Percentiles rank a stretch among this genome's conserved stretches.
Evolutionary conservation across 148 eudicot genomes (phyloP).

Genomic region (Beta vulgaris): DNA sequence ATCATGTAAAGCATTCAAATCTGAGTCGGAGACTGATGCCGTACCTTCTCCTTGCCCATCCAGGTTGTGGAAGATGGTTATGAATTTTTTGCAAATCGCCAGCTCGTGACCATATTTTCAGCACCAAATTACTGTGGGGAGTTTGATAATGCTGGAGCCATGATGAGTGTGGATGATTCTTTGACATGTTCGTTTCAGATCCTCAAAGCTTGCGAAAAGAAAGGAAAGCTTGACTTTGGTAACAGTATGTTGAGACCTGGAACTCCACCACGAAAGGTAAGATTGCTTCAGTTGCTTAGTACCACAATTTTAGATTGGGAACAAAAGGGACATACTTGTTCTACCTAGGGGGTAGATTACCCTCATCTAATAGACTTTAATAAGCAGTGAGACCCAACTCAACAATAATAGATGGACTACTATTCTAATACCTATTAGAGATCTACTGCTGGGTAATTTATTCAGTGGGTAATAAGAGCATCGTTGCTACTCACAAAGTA

Average conservation of each 20-base stretch:
- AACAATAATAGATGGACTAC: too few relatives aligned
- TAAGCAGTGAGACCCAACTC: too few relatives aligned
- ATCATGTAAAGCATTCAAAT: neutral
- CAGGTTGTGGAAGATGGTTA: constrained; percentile 86
- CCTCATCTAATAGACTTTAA: too few relatives aligned
- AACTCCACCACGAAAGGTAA: constrained; percentile 75
- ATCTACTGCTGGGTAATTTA: too few relatives aligned
- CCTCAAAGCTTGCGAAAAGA: constrained; percentile 65
- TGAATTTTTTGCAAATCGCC: constrained; percentile 71
- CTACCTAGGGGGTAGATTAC: too few relatives aligned
- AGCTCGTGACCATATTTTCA: constrained; percentile 69
- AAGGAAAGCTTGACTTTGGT: constrained; percentile 59
- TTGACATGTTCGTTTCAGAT: constrained; percentile 79
- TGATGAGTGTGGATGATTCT: constrained; percentile 82
- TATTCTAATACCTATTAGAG: too few relatives aligned
- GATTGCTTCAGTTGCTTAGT: neutral
- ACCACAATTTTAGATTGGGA: neutral
- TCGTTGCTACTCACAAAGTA: too few relatives aligned
- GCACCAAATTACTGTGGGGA: constrained; percentile 85
- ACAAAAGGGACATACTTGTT: too few relatives aligned
- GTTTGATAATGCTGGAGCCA: constrained; percentile 80
- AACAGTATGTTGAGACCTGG: constrained; percentile 56
- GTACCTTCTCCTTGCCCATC: neutral
- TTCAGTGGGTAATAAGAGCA: too few relatives aligned
- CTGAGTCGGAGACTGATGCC: neutral